Evolutionary conservation across 2,329 filamentous ascomycete species (phyloP), one percentile per base, ranked within the genome.

Genomic region (Chaetomiaceae sp.): DNA sequence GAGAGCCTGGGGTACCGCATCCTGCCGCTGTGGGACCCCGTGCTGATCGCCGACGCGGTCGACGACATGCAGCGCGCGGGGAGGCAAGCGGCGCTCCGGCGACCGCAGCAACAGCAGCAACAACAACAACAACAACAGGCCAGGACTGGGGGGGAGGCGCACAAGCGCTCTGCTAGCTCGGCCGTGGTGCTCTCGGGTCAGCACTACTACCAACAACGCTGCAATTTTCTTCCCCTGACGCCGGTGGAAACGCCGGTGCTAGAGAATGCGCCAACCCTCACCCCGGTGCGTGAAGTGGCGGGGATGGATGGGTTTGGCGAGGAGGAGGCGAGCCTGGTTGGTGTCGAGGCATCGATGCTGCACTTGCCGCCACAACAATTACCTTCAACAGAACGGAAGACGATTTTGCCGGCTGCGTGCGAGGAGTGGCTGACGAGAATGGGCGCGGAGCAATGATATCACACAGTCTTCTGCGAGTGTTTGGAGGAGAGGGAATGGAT

Each of bases 1-100:
- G 77, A 82, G 66, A 79, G 74, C 60, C 68, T 85, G 38, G 70
- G 73, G 52, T 84, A 82, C 63, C 72, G 79, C 45, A 76, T 85
- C 58, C 63, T 83, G 62, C 78, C 78, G 6, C 67, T 84, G 9
- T 79, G 72, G 62, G 69, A 78, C 39, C 70, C 73, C 2, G 70
- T 71, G 29, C 71, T 78, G 50, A 73, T 84, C 51, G 68, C 71
- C 30, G 75, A 80, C 51, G 79, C 79, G 10, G 68, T 80, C 60
- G 72, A 74, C 45, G 79, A 83, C 57, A 84, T 84, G 77, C 73
- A 78, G 60, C 73, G 80, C 38, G 80, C 79, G 6, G 77, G 58
- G 22, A 44, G 41, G 38, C 56, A 62, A 38, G 54, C 27, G 18
- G 38, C 50, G 22, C 46, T 50, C 17, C 51, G 42, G 33, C 41